phyloP scores from a whole-genome alignment of 805 yeast species.

The Pichia gijzeniarum region DNA sequence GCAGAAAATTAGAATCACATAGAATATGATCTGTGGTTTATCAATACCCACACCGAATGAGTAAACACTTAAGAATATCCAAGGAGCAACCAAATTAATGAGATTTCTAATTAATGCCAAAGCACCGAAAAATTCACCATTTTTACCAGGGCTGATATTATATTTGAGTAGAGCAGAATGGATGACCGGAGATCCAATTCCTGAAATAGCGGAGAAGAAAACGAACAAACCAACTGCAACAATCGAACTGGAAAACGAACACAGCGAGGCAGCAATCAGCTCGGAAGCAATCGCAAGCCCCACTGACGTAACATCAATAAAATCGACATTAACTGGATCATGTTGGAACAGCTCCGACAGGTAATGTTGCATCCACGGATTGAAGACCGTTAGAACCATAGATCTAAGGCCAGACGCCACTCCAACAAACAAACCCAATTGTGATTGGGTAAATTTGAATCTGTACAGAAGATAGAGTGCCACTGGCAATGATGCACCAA shows the following conservation, averaged over 20 bases:
- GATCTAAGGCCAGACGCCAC: slow-evolving; percentile 45
- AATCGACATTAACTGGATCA: slow-evolving; percentile 42
- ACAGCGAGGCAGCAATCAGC: slow-evolving; percentile 20
- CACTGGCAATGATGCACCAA: slow-evolving; percentile 36
- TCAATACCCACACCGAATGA: slow-evolving; percentile 33
- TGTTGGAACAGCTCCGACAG: slow-evolving; percentile 33
- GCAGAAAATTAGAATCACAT: slow-evolving; percentile 13
- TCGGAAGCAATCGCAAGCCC: slow-evolving; percentile 10
- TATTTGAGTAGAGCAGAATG: slow-evolving; percentile 58
- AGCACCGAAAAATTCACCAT: slow-evolving; percentile 73
- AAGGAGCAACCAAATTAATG: slow-evolving; percentile 43
- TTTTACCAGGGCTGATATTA: slow-evolving; percentile 42
- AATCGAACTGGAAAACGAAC: slow-evolving; percentile 34
- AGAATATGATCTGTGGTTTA: slow-evolving; percentile 34
- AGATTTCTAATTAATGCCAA: slow-evolving; percentile 52
- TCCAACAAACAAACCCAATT: slow-evolving; percentile 52
- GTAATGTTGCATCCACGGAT: slow-evolving; percentile 41
- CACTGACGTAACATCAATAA: slow-evolving; percentile 23
- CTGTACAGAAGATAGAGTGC: slow-evolving; percentile 47
- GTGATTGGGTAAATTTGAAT: slow-evolving; percentile 48
- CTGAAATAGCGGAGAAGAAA: slow-evolving; percentile 40
- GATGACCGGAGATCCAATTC: slow-evolving; percentile 49
- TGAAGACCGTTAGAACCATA: slow-evolving; percentile 38
- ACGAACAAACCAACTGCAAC: slow-evolving; percentile 30
- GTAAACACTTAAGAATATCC: slow-evolving; percentile 42